phyloP scores from a whole-genome alignment of 1,284 basidiomycete species.

The Paramarasmius palmivorus region DNA sequence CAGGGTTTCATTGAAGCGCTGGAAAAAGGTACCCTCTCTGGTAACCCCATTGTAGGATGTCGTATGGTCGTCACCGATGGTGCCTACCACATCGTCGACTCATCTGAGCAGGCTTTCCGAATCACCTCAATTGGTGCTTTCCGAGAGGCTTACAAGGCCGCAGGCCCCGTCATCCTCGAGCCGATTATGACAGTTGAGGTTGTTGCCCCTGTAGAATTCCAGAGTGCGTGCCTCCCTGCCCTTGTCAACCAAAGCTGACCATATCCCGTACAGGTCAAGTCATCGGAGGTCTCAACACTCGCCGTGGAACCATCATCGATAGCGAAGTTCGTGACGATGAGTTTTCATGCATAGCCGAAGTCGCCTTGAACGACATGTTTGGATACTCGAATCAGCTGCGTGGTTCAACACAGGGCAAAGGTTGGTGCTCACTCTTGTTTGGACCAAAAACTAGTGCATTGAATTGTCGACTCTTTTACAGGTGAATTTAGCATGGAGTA shows the following conservation, averaged over 20 bases:
- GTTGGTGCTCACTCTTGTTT: conserved; percentile 28
- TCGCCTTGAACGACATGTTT: conserved; percentile 98
- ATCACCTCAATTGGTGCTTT: conserved; percentile 91
- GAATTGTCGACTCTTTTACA: conserved; percentile 18
- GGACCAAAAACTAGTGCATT: neutral
- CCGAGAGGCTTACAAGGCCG: conserved; percentile 84
- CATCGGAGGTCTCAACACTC: conserved; percentile 92
- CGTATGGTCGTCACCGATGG: conserved; percentile 93
- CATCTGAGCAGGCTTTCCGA: conserved; percentile 95
- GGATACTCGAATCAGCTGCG: conserved; percentile 93
- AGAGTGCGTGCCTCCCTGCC: conserved; percentile 57
- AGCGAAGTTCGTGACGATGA: conserved; percentile 98
- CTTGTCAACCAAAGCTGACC: conserved; percentile 4
- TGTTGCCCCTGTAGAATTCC: conserved; percentile 95
- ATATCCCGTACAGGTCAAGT: conserved; percentile 62
- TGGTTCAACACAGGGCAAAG: conserved; percentile 95
- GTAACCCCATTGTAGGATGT: conserved; percentile 86
- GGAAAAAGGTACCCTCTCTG: conserved; percentile 89
- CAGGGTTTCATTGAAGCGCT: conserved; percentile 95
- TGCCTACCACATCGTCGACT: conserved; percentile 93
- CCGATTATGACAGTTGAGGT: conserved; percentile 99
- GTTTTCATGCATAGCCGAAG: conserved; percentile 91
- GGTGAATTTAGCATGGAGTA: conserved; percentile 97
- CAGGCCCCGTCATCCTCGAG: conserved; percentile 86
- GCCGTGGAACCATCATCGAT: conserved; percentile 94